A percentile compares a stretch with the other conserved stretches of the same genome.
phyloP scores from a whole-genome alignment of 2,329 filamentous ascomycete genomes.

The Colletotrichum sp. region DNA sequence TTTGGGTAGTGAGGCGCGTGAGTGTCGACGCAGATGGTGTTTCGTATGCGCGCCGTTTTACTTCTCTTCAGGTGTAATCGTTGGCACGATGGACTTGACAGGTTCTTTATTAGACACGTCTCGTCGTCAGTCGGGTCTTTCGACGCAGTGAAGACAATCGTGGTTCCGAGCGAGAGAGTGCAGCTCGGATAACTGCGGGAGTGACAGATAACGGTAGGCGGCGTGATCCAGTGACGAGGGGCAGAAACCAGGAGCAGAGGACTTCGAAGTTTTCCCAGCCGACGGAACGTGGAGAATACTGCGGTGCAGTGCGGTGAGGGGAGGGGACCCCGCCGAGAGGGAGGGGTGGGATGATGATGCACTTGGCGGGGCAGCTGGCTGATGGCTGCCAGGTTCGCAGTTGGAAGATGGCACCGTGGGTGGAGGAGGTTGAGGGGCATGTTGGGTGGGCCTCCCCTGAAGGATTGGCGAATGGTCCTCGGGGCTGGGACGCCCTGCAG shows the following conservation, averaged over 20 bases:
- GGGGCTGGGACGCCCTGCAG: not conserved
- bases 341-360: slow-evolving; percentile 17
- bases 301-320: not conserved
- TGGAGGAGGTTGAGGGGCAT: not conserved
- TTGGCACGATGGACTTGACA: not conserved
- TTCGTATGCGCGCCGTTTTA: not conserved
- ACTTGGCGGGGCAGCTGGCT: slow-evolving; percentile 2
- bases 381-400: not conserved
- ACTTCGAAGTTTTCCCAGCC: slow-evolving; percentile 7
- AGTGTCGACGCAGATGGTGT: not conserved
- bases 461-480: not conserved
- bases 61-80: not conserved
- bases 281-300: not conserved
- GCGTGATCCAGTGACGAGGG: not conserved
- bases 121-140: not conserved
- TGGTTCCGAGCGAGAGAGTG: not conserved
- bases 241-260: not conserved
- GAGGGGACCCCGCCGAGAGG: slow-evolving; percentile 3
- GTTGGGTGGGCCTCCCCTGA: not conserved
- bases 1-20: not conserved
- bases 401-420: not conserved
- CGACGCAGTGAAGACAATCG: not conserved
- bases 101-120: not conserved
- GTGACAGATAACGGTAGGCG: not conserved
- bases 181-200: slow-evolving; percentile 4